Percentiles rank a stretch among this genome's conserved stretches.
phyloP scores from a whole-genome alignment of 371 early-diverging fungal genomes.

The Actinomortierella ambigua region DNA sequence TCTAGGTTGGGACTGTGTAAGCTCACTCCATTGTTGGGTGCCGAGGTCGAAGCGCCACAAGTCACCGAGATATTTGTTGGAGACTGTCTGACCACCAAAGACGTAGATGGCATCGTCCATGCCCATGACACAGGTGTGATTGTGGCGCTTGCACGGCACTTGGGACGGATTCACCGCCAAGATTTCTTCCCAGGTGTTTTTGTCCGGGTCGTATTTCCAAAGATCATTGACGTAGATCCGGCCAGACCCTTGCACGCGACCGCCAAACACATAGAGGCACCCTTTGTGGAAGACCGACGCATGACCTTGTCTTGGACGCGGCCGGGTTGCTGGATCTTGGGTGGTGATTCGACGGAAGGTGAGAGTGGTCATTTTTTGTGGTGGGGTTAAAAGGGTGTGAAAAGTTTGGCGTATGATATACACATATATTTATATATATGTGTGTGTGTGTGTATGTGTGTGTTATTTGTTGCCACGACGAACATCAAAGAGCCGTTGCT shows the following conservation, averaged over 20 bases:
- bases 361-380: slow-evolving; percentile 24
- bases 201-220: slow-evolving; percentile 18
- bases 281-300: slow-evolving; percentile 21
- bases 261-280: slow-evolving; percentile 27
- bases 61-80: slow-evolving; percentile 22
- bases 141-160: slow-evolving; percentile 23
- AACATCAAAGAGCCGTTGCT: no score
- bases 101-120: slow-evolving; percentile 18
- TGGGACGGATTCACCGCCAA: slow-evolving; percentile 5
- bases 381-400: no score
- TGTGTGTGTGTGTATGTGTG: no score
- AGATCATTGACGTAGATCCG: slow-evolving; percentile 29
- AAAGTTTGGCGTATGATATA: no score
- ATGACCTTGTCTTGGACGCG: slow-evolving; percentile 30
- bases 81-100: slow-evolving; percentile 25
- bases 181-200: slow-evolving; percentile 20
- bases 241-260: slow-evolving; percentile 25
- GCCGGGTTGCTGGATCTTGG: slow-evolving; percentile 5
- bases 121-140: slow-evolving; percentile 21
- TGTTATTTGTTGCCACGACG: no score
- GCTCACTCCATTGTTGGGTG: slow-evolving; percentile 22
- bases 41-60: slow-evolving; percentile 27
- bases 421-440: no score
- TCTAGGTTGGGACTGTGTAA: slow-evolving; percentile 21
- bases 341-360: slow-evolving; percentile 17